Base-by-base conservation (phyloP, 495 filamentous ascomycete species). In the Cladorrhinum samala region DNA sequence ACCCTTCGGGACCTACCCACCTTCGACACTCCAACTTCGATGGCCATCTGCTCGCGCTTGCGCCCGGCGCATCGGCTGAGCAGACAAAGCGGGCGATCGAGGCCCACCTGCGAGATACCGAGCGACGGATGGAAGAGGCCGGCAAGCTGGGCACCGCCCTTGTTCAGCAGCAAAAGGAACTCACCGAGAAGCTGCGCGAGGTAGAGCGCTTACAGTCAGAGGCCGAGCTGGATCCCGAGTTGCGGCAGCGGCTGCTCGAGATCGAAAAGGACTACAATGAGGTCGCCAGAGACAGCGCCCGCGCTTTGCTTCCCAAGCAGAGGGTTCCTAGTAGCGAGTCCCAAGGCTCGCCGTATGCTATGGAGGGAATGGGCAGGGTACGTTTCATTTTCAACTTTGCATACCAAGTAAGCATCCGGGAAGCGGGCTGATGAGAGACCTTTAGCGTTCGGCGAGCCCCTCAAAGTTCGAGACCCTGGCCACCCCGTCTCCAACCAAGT, bases 191-290 rank as follows among this genome's bases (percentile, higher is more conserved):
- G 58, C 70, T 98, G 55, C 84, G 83, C 58, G 93, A 96, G 57
- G 82, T 97, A 0, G 88, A 94, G 59, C 82, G 82, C 59, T 77
- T 88, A 57, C 79, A 93, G 62, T 79, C 82, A 57, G 86, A 90
- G 41, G 76, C 81, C n/a, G 87, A 94, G 56, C 85, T 97, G 51
- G 85, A 83, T 7, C 85, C 88, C 1, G 91, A 95, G 48, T 68
- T 97, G 60, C 83, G 86, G 13, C 83, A 86, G 68, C 91, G 86
- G 66, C 74, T 98, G 24, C 77, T 82, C 9, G 92, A 95, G 50
- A 77, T 97, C 60, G 93, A 98, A 64, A 86, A 81, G 66, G 94
- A 96, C 56, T 97, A 94, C 68, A 93, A 93, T 68, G 93, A 97
- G 56, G 88, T 96, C 42, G 91, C 91, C 25, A 80, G 85, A 48